Conservation (phyloP, 768 basidiomycete species). For the Psilocybe tampanensis region DNA sequence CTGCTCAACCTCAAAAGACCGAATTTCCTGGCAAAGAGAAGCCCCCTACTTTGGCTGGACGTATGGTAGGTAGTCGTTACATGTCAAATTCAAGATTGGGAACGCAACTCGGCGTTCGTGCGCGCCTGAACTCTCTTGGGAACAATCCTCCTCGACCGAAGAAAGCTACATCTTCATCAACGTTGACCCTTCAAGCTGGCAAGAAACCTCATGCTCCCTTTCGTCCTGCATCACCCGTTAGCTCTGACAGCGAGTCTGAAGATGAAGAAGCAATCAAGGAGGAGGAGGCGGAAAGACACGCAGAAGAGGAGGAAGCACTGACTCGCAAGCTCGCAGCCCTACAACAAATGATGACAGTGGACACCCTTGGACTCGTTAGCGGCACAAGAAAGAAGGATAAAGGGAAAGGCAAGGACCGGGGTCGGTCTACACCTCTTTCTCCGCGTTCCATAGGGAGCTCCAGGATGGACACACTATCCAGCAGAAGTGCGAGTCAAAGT, state of each 20-base stretch:
- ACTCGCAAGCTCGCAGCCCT: conserved; percentile 70
- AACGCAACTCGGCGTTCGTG: conserved; percentile 68
- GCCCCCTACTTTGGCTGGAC: conserved; percentile 29
- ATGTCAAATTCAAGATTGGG: conserved; percentile 45
- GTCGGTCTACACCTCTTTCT: conserved; percentile 39
- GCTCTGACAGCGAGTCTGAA: conserved; percentile 58
- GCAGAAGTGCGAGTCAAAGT: conserved; percentile 61
- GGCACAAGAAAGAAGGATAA: conserved; percentile 36
- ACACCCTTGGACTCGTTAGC: conserved; percentile 70
- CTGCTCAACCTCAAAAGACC: conserved; percentile 35
- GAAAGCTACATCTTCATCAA: conserved; percentile 69
- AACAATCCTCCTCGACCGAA: conserved; percentile 52
- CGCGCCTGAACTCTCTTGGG: conserved; percentile 69
- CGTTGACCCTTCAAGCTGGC: conserved; percentile 64
- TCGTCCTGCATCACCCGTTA: conserved; percentile 51
- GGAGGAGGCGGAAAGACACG: conserved; percentile 68
- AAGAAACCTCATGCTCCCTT: conserved; percentile 39
- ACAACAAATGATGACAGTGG: conserved; percentile 73
- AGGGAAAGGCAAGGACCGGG: conserved; percentile 45
- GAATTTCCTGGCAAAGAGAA: conserved; percentile 31
- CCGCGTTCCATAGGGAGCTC: conserved; percentile 33
- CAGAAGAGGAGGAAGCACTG: conserved; percentile 69
- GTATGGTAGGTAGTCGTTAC: conserved; percentile 34
- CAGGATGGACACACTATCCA: conserved; percentile 43
- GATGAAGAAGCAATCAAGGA: conserved; percentile 65